A percentile compares a stretch with the other conserved stretches of the same genome.
These are phyloP conservation scores for Cryptococcus jaspeensis DNA, from an alignment of 1,284 basidiomycete species.

Conservation along the genomic window DNA sequence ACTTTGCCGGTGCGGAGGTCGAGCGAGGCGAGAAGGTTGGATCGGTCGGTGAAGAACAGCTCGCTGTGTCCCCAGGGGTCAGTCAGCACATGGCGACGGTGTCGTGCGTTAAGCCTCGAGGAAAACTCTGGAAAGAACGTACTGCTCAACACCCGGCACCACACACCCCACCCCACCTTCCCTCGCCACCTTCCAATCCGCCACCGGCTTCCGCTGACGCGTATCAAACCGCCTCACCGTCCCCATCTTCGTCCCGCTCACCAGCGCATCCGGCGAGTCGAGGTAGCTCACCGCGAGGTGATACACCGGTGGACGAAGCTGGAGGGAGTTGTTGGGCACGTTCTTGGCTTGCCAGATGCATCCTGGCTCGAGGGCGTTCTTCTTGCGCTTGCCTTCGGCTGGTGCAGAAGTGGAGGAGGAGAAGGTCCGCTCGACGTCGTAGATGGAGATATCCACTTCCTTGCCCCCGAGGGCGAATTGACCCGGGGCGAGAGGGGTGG, in stretches of 20 bases:
- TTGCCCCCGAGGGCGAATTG: conserved; percentile 80
- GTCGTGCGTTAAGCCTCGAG: background rate
- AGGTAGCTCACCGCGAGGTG: conserved; percentile 63
- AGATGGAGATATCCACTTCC: conserved; percentile 81
- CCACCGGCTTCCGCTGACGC: conserved; percentile 64
- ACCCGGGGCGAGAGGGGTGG: conserved; percentile 55
- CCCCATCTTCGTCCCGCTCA: conserved; percentile 74
- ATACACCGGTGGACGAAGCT: conserved; percentile 75
- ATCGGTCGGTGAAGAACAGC: conserved; percentile 70
- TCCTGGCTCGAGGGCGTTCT: conserved; percentile 64
- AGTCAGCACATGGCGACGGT: background rate
- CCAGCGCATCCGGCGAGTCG: conserved; percentile 55
- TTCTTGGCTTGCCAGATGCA: conserved; percentile 52
- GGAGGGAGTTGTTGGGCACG: conserved; percentile 68
- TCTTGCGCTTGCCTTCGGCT: conserved; percentile 62
- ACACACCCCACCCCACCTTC: conserved; percentile 66
- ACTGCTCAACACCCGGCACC: conserved; percentile 68
- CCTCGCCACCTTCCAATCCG: conserved; percentile 47
- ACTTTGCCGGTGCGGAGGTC: conserved; percentile 72
- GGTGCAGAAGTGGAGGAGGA: conserved; percentile 8
- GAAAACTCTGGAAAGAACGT: conserved; percentile 40
- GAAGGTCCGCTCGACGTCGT: conserved; percentile 73
- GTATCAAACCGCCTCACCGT: conserved; percentile 78
- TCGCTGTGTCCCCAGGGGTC: conserved; percentile 57
- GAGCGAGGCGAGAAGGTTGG: conserved; percentile 65